A percentile compares a stretch with the other conserved stretches of the same genome.
Evolutionary conservation across 2,329 filamentous ascomycete species (phyloP).

Genomic region (Eurotiales sp.): DNA sequence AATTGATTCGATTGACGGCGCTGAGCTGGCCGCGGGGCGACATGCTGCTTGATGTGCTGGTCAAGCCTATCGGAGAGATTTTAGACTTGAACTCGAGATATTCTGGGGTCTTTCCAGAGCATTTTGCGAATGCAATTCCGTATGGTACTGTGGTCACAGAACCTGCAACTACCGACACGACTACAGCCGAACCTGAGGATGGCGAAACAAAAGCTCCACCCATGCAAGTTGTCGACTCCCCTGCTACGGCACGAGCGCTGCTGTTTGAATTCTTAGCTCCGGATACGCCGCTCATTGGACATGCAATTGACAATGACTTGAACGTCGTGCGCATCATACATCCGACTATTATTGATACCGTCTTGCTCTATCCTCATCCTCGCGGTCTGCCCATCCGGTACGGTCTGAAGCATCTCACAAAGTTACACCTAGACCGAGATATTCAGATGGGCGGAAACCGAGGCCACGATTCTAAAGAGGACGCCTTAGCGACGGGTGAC

Average conservation of each 20-base stretch:
- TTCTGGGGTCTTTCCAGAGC: conserved; percentile 78
- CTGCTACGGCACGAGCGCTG: conserved; percentile 68
- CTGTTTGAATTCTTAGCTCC: conserved; percentile 74
- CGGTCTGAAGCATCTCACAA: conserved; percentile 71
- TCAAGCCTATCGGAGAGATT: conserved; percentile 76
- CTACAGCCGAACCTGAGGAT: conserved; percentile 17
- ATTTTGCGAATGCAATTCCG: conserved; percentile 65
- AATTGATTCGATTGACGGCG: conserved; percentile 85
- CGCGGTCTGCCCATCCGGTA: conserved; percentile 72
- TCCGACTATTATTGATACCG: conserved; percentile 78
- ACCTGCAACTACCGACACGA: conserved; percentile 20
- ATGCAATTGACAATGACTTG: conserved; percentile 93
- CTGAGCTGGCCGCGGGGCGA: conserved; percentile 79
- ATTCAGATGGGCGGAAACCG: conserved; percentile 68
- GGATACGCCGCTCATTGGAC: conserved; percentile 79
- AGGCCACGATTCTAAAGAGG: conserved; percentile 90
- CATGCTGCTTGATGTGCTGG: conserved; percentile 75
- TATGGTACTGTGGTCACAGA: conserved; percentile 39
- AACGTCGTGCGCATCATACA: conserved; percentile 83
- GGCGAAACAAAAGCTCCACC: conserved; percentile 29
- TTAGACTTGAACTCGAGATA: conserved; percentile 89
- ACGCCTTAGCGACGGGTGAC: conserved; percentile 84
- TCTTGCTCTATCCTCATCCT: conserved; percentile 76
- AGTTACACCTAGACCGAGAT: conserved; percentile 63
- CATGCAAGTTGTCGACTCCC: conserved; percentile 72